Percentiles rank a stretch among this genome's conserved stretches.
Conservation (phyloP, 805 yeast species). For the Metschnikowia lochheadii region DNA sequence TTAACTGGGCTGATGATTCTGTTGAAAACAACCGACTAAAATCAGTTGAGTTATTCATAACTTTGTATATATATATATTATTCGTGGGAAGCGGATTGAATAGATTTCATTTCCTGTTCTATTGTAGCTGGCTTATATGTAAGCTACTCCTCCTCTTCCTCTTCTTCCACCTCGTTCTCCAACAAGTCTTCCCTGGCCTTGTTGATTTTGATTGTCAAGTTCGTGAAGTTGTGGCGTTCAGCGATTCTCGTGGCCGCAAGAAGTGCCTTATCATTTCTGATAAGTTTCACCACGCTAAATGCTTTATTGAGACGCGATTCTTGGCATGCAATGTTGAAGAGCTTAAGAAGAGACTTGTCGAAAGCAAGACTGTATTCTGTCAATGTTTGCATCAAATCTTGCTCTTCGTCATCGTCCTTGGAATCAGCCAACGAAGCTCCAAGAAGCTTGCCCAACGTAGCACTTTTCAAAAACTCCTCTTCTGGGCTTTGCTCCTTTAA, state of each 20-base stretch:
- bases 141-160: constrained; percentile 5
- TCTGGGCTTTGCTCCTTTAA: constrained; percentile 44
- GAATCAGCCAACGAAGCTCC: constrained; percentile 44
- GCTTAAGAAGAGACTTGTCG: constrained; percentile 73
- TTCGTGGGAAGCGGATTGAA: not conserved
- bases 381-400: constrained; percentile 48
- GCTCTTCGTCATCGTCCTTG: constrained; percentile 31
- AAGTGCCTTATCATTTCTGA: constrained; percentile 74
- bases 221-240: constrained; percentile 48
- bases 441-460: constrained; percentile 57
- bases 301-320: constrained; percentile 65
- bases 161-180: constrained; percentile 16
- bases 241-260: constrained; percentile 83
- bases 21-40: not conserved
- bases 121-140: not conserved
- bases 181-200: constrained; percentile 35
- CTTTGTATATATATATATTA: constrained; percentile 2
- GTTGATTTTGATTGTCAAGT: constrained; percentile 35
- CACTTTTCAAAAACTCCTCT: constrained; percentile 59
- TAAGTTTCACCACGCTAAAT: constrained; percentile 59
- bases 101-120: not conserved
- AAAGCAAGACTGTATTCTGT: constrained; percentile 50
- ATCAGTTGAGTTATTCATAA: not conserved
- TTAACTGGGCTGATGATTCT: not conserved
- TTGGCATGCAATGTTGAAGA: constrained; percentile 71